These are phyloP conservation scores for Nigrospora sphaerica DNA, from an alignment of 2,329 filamentous ascomycete species.

Conservation along the genomic window DNA sequence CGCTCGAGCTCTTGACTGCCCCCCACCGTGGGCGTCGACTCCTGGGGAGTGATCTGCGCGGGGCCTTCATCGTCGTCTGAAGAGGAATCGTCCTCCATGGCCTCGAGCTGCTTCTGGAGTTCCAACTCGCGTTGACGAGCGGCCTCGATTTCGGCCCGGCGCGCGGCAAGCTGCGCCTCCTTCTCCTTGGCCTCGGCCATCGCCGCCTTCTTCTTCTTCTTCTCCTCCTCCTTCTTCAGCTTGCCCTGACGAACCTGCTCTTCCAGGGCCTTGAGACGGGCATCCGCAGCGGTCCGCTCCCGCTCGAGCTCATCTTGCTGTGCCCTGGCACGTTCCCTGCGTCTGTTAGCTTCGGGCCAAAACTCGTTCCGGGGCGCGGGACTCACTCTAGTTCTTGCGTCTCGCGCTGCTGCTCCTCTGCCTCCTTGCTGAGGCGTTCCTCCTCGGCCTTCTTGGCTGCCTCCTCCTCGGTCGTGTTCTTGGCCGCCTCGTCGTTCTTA, in stretches of 20 bases:
- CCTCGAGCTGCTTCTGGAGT: conserved; percentile 78
- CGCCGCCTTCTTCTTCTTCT: conserved; percentile 83
- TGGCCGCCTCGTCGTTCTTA: conserved; percentile 42
- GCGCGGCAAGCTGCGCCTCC: conserved; percentile 74
- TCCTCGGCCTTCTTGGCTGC: conserved; percentile 57
- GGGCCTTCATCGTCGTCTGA: conserved; percentile 78
- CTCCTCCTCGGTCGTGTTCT: conserved; percentile 40
- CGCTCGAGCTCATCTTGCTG: conserved; percentile 76
- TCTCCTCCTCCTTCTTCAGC: conserved; percentile 93
- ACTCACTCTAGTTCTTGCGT: conserved; percentile 79
- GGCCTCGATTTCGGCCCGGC: conserved; percentile 86
- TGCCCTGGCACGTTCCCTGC: conserved; percentile 63
- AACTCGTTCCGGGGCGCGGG: neutral
- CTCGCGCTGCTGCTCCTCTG: conserved; percentile 67
- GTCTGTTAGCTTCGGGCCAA: conserved; percentile 10
- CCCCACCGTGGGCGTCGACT: conserved; percentile 48
- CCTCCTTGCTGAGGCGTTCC: conserved; percentile 61
- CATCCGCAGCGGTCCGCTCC: conserved; percentile 74
- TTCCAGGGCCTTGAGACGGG: conserved; percentile 81
- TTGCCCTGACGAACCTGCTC: conserved; percentile 92
- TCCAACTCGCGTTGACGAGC: conserved; percentile 86
- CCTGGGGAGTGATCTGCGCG: conserved; percentile 58
- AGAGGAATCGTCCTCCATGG: conserved; percentile 64
- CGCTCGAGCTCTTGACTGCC: conserved; percentile 40
- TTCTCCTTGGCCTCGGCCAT: conserved; percentile 82